These are phyloP conservation scores for Boletus rubropictus DNA, from an alignment of 768 basidiomycete genomes.

Conservation along the genomic window DNA sequence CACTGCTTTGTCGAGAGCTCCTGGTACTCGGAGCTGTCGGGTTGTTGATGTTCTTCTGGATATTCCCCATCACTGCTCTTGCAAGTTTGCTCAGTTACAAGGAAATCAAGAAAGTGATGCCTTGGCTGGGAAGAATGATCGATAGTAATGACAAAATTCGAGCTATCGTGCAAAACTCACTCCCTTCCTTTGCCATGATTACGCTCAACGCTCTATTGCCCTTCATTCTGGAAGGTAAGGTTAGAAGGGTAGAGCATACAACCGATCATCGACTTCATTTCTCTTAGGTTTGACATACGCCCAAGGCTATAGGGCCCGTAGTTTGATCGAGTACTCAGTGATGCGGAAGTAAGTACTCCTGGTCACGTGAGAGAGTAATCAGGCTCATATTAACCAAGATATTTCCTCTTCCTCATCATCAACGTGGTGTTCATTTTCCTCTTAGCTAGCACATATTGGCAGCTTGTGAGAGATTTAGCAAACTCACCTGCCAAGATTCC, in stretches of 20 bases:
- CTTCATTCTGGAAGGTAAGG: conserved; percentile 78
- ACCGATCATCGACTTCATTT: conserved; percentile 11
- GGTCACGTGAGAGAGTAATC: background rate
- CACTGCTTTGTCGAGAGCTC: conserved; percentile 60
- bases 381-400: conserved; percentile 47
- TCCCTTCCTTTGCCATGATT: conserved; percentile 89
- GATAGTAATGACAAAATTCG: conserved; percentile 74
- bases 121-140: conserved; percentile 82
- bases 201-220: conserved; percentile 84
- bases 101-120: conserved; percentile 86
- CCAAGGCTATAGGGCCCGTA: conserved; percentile 87
- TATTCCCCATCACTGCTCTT: conserved; percentile 82
- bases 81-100: conserved; percentile 86
- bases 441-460: conserved; percentile 86
- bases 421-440: conserved; percentile 95
- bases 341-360: conserved; percentile 69
- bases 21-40: conserved; percentile 66
- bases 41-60: conserved; percentile 84
- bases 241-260: background rate
- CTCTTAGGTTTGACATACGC: conserved; percentile 64
- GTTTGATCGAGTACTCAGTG: conserved; percentile 90
- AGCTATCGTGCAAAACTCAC: conserved; percentile 89
- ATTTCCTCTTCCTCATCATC: conserved; percentile 86
- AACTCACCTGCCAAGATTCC: conserved; percentile 93
- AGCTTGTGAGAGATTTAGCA: conserved; percentile 85